These are phyloP conservation scores for Salix viminalis DNA, from an alignment of 345 rosid genomes.

Conservation along the genomic window DNA sequence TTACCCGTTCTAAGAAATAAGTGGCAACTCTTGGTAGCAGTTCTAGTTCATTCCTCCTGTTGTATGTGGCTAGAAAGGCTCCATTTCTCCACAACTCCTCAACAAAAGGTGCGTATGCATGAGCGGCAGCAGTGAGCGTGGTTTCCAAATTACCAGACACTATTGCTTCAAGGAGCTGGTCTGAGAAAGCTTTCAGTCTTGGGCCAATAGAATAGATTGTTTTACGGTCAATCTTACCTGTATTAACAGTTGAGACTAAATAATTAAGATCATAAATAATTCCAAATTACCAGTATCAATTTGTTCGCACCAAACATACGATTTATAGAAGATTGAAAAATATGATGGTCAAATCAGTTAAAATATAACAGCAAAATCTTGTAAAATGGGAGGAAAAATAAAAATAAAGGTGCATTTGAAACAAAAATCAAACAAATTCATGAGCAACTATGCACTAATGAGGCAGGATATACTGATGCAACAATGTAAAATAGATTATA, in stretches of 20 bases:
- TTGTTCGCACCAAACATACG: not conserved
- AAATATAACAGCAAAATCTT: not conserved
- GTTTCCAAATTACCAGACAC: conserved; percentile 65
- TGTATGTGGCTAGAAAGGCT: conserved; percentile 77
- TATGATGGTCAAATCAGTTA: not conserved
- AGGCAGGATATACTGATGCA: not conserved
- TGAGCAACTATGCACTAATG: not conserved
- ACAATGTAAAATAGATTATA: not conserved
- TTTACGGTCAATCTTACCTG: conserved; percentile 29
- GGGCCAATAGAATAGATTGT: conserved; percentile 45
- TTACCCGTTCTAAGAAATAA: conserved; percentile 82
- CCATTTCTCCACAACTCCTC: conserved; percentile 70
- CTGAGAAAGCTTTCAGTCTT: conserved; percentile 59
- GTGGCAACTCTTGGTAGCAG: conserved; percentile 66
- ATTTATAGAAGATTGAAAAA: not conserved
- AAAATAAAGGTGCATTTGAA: not conserved
- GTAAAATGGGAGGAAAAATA: not conserved
- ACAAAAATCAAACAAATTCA: not conserved
- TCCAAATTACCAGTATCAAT: not conserved
- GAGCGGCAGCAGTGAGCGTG: conserved; percentile 54
- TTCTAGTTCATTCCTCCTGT: conserved; percentile 59
- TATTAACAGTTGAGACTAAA: conserved; percentile 21
- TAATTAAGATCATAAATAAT: conserved; percentile 13
- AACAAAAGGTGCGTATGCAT: conserved; percentile 59
- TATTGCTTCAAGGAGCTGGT: conserved; percentile 65